These are phyloP conservation scores for Aspergillus conjunctus DNA, from an alignment of 495 filamentous ascomycete genomes.

Conservation along the genomic window DNA sequence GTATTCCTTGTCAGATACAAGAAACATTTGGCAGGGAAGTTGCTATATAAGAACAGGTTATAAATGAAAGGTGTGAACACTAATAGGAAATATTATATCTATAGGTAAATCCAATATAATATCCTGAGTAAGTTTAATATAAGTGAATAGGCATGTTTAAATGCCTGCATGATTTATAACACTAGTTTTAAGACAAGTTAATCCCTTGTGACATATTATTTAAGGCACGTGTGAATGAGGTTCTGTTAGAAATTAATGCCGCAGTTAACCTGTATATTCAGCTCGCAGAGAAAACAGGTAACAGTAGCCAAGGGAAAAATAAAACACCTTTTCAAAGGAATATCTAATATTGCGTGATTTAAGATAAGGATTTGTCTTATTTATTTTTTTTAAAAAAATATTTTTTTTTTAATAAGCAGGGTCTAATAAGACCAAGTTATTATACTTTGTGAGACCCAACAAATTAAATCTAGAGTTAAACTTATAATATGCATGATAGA, in stretches of 20 bases:
- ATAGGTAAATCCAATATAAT: not conserved
- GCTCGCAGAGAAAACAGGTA: too few relatives aligned
- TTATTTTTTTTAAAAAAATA: too few relatives aligned
- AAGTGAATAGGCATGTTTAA: not conserved
- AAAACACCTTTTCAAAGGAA: too few relatives aligned
- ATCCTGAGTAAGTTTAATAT: not conserved
- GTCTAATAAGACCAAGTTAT: too few relatives aligned
- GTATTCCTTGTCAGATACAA: too few relatives aligned
- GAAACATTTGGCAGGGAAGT: not conserved
- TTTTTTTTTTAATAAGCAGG: too few relatives aligned
- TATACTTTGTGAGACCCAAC: too few relatives aligned
- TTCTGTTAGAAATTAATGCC: not conserved
- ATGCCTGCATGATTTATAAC: not conserved
- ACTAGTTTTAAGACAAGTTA: not conserved
- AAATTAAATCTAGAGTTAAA: too few relatives aligned
- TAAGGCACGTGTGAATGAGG: not conserved
- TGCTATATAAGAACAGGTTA: not conserved
- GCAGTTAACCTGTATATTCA: not conserved
- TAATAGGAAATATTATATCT: not conserved
- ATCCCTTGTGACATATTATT: not conserved
- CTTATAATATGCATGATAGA: too few relatives aligned
- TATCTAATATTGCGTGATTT: too few relatives aligned
- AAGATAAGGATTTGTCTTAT: too few relatives aligned
- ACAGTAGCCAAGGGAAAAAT: too few relatives aligned
- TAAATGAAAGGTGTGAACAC: not conserved